A percentile compares a stretch with the other conserved stretches of the same genome.
Conservation (phyloP, 805 yeast genomes). For the Suhomyces xylopsoci region DNA sequence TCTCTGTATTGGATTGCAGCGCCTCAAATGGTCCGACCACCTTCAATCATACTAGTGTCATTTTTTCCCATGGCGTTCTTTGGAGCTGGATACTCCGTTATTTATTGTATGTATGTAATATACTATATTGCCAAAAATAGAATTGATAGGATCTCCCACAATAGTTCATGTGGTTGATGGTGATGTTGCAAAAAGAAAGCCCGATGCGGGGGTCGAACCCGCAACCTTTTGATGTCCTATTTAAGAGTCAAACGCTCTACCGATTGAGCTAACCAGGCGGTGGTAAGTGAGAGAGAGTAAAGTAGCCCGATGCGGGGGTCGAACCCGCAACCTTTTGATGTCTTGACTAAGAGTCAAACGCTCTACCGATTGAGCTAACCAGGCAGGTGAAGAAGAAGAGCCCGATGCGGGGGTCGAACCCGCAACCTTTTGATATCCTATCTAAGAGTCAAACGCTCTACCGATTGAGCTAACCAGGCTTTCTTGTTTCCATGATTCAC, state of each 20-base stretch:
- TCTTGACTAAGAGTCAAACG: conserved; percentile 2
- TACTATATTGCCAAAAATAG: not conserved
- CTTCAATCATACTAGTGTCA: conserved; percentile 3
- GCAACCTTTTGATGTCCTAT: conserved; percentile 8
- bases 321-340: conserved; percentile 8
- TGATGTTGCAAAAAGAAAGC: not conserved
- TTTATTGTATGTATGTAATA: not conserved
- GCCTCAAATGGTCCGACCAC: conserved; percentile 17
- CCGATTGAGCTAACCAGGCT: conserved; percentile 7
- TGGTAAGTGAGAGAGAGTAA: not conserved
- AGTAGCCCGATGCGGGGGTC: conserved; percentile 7
- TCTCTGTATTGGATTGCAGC: conserved; percentile 17
- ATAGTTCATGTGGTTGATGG: not conserved
- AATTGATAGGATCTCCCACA: not conserved
- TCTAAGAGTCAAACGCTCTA: conserved; percentile 5
- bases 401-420: conserved; percentile 8
- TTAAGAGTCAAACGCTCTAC: conserved; percentile 11
- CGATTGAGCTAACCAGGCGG: conserved; percentile 12
- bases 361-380: conserved; percentile 7
- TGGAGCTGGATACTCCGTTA: not conserved
- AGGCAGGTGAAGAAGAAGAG: not conserved
- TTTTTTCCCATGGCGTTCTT: not conserved
- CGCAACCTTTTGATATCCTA: conserved; percentile 6
- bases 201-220: conserved; percentile 12
- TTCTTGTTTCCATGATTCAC: not conserved